Evolutionary conservation across 2,329 filamentous ascomycete species (phyloP).

Genomic region (Calonectria honghensis): DNA sequence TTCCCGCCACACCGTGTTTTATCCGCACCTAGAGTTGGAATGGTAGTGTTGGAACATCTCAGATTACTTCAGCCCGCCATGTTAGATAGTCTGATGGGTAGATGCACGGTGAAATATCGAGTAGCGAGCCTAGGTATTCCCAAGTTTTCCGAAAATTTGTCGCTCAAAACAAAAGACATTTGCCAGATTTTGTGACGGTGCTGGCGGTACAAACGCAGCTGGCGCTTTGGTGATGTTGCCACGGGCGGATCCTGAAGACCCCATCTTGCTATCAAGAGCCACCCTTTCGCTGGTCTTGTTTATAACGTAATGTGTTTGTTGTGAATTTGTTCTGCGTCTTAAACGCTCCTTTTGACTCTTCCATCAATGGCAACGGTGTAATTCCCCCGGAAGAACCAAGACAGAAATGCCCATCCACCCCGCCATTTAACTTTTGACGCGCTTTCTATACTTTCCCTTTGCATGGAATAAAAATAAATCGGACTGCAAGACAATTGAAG

Average conservation of each 20-base stretch:
- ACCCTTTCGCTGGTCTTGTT: neutral
- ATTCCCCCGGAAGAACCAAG: too few relatives aligned
- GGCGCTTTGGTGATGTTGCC: neutral
- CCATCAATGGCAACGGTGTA: too few relatives aligned
- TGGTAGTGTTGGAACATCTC: neutral
- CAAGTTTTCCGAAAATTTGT: neutral
- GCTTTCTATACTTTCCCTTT: neutral
- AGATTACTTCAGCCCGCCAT: neutral
- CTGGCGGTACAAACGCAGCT: too few relatives aligned
- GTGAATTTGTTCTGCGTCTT: neutral
- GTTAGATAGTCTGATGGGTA: neutral
- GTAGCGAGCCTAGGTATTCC: neutral
- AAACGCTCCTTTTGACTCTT: neutral
- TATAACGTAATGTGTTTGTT: neutral
- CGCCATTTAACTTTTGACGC: neutral
- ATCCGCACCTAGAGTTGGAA: neutral
- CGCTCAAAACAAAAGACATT: neutral
- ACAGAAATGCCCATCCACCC: neutral
- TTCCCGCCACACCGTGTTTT: neutral
- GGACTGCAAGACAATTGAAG: neutral
- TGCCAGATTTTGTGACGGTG: neutral
- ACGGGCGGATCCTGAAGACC: neutral
- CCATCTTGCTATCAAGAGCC: neutral
- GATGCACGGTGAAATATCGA: neutral
- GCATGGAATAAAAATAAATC: neutral